Percentiles rank a stretch among this genome's conserved stretches.
phyloP scores from a whole-genome alignment of 768 basidiomycete species.

The Tricholoma furcatifolium region DNA sequence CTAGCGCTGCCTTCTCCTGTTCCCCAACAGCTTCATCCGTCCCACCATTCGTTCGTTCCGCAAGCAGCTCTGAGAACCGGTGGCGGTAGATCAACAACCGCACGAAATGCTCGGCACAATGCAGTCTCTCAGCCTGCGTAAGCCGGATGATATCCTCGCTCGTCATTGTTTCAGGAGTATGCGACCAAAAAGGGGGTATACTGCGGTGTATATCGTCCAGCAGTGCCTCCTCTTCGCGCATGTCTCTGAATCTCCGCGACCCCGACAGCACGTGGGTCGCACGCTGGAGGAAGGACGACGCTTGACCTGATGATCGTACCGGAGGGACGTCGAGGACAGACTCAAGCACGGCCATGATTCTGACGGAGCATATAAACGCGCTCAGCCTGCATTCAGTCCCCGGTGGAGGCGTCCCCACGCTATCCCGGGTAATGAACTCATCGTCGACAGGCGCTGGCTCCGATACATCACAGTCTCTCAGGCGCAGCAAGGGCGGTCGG shows the following conservation, averaged over 20 bases:
- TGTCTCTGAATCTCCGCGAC: conserved; percentile 56
- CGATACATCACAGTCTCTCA: conserved; percentile 89
- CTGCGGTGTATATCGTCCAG: conserved; percentile 76
- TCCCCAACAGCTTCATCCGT: conserved; percentile 59
- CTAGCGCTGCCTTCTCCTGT: conserved; percentile 76
- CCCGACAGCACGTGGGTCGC: conserved; percentile 71
- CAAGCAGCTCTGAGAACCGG: conserved; percentile 75
- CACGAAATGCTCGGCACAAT: conserved; percentile 86
- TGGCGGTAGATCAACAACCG: conserved; percentile 88
- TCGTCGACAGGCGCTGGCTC: conserved; percentile 87
- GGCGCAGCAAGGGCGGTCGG: conserved; percentile 79
- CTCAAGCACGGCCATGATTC: conserved; percentile 87
- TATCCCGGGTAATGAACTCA: conserved; percentile 81
- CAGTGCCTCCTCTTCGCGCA: conserved; percentile 77
- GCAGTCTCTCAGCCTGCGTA: conserved; percentile 84
- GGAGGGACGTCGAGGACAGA: conserved; percentile 84
- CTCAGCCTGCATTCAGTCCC: conserved; percentile 75
- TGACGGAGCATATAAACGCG: conserved; percentile 75
- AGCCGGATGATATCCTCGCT: conserved; percentile 86
- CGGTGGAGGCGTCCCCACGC: conserved; percentile 61
- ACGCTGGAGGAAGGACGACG: conserved; percentile 74
- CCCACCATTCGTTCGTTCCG: conserved; percentile 57
- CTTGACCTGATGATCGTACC: conserved; percentile 54
- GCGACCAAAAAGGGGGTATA: conserved; percentile 77
- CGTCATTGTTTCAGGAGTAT: conserved; percentile 75